Conservation (phyloP, 2,329 filamentous ascomycete genomes). For the Cryphonectria carpinicola region DNA sequence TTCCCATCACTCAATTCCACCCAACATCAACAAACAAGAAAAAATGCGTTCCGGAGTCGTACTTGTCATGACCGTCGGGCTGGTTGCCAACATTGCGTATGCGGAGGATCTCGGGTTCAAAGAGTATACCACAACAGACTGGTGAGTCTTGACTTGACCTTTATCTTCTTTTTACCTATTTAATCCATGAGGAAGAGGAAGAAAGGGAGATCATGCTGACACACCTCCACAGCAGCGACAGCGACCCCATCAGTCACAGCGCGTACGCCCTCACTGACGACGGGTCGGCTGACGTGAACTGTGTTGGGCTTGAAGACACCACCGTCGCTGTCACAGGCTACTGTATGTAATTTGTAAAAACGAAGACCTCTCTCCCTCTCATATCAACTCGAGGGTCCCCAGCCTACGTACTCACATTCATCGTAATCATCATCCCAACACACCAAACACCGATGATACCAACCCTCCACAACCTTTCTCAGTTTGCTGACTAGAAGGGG, state of each 20-base stretch:
- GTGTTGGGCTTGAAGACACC: conserved; percentile 5
- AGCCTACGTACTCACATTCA: too few relatives aligned
- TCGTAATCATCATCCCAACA: too few relatives aligned
- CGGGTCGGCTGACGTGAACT: background rate
- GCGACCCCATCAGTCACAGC: background rate
- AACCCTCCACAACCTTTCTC: too few relatives aligned
- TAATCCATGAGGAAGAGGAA: too few relatives aligned
- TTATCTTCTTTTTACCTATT: too few relatives aligned
- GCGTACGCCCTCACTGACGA: background rate
- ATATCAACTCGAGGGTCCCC: too few relatives aligned
- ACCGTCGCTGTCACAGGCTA: conserved; percentile 1
- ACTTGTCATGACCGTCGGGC: background rate
- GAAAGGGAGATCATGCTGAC: too few relatives aligned
- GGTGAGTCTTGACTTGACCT: background rate
- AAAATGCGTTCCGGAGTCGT: background rate
- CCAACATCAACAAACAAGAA: background rate
- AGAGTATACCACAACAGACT: background rate
- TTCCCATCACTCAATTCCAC: background rate
- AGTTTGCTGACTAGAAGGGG: too few relatives aligned
- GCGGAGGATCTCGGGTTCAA: background rate
- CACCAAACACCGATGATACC: too few relatives aligned
- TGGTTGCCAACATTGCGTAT: background rate
- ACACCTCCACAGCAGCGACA: background rate
- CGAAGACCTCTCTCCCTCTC: too few relatives aligned
- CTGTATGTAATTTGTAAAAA: background rate